Base-by-base conservation (phyloP, 2,329 filamentous ascomycete genomes). In the Aspergillus sp. region DNA sequence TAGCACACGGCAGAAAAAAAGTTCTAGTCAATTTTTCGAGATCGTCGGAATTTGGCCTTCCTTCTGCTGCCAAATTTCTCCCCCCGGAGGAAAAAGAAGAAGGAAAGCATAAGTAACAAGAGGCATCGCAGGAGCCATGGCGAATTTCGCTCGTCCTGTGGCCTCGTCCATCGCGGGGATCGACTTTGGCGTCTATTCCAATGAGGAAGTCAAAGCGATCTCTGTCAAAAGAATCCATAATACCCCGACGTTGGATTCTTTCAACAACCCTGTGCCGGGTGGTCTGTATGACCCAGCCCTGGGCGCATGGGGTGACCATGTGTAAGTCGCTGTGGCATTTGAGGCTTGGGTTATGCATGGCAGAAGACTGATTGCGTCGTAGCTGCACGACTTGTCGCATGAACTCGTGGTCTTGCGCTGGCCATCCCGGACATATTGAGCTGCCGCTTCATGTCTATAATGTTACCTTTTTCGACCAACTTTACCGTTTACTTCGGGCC, bases 161-260 rank as follows among this genome's bases (percentile, higher is more conserved):
- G 78, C 86, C 54, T 94, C 89, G 61, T 77, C 83, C 64, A 85
- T 98, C 61, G 80, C 85, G 65, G 85, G 84, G 64, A 88, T 98
- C 62, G 87, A 94, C 65, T 98, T 98, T 68, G 83, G 82, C 41
- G 88, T 94, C 63, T 81, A 97, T 57, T 82, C 86, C 19, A 77
- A 83, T 44, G 76, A 84, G 50, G 91, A 98, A 68, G 89, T 98
- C 64, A 83, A 83, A 65, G 79, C 83, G 51, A 82, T 97, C 58
- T 98, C 93, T 6, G 93, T 96, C 56, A 93, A 93, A 74, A 82
- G 83, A 69, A 94, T 98, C 59, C 86, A 94, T 63, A 94, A 94
- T 72, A 85, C 89, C 44, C 87, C 80, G 56, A 95, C 93, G n/a
- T 93, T 97, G 67, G 93, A 97, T 70, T 88, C 82, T 48, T 80